Base-by-base conservation (phyloP, 139 green algal genomes). In the Tetradesmus lagerheimii region DNA sequence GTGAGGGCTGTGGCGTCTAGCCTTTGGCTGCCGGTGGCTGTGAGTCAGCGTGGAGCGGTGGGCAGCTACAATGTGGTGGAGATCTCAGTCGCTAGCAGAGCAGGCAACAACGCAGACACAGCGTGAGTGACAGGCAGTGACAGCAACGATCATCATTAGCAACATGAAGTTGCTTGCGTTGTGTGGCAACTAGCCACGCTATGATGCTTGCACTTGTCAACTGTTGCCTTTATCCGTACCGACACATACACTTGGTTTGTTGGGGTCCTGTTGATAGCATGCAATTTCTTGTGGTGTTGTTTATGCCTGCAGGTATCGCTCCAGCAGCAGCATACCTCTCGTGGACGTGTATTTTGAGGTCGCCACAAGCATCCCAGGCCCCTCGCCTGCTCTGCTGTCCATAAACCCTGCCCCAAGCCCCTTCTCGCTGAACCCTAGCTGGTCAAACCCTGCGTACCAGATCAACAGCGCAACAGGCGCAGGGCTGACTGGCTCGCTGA, bases 241-340 rank as follows among this genome's bases (percentile, higher is more conserved):
- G n/a, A n/a, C n/a, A n/a, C n/a, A n/a, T n/a, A n/a, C n/a, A n/a
- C n/a, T n/a, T n/a, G n/a, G n/a, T 50, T 50, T 4, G 43, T 50
- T 50, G 4, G 43, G 8, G 43, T 50, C 43, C 47, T 20, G 47
- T 62, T 62, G 47, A 2, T 62, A n/a, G n/a, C n/a, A n/a, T n/a
- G n/a, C n/a, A n/a, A 14, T 62, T 62, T 14, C 18, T 25, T 64
- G 3, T 25, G 15, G 25, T 71, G 57, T 82, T 71, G n/a, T n/a
- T 12, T n/a, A 45, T 18, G 53, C 2, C 27, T 76, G 45, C 85
- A 89, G 77, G 35, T 91, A 91, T 35, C 78, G 87, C 53, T 43
- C 38, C 39, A 87, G 78, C 57, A 91, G 78, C 75, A 81, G 77
- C 87, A 91, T 91, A 23, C 78, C 78, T 14, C 57, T 91, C n/a